Base-by-base conservation (phyloP, 176 grass and related monocot species). In the Tillandsia leiboldiana region DNA sequence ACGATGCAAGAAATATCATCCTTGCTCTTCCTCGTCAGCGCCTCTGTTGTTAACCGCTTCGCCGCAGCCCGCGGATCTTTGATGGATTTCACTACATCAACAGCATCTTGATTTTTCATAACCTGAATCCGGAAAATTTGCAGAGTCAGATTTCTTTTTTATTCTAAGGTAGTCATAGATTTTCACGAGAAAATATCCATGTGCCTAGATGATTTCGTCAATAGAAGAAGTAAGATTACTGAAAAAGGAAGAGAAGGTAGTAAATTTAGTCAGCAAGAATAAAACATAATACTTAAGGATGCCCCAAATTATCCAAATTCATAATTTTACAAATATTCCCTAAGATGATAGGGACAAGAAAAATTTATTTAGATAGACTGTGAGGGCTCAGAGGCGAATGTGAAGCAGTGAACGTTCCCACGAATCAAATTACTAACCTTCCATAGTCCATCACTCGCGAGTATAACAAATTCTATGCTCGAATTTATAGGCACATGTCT, bases 381-480 rank as follows among this genome's bases (percentile, higher is more conserved):
- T 9, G 58, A 23, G 79, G 63, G 33, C 33, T 42, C 33, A 7
- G 33, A 42, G 33, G 1, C 4, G 33, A 7, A 42, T 42, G 33
- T 7, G 7, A 33, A 33, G 3, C 29, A 33, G 29, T 33, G 3
- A 49, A 6, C 14, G 9, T 11, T 23, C 14, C 14, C 48, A 73
- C 18, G 2, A 66, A 51, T 64, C 26, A 2, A 63, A 70, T 51
- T 69, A 80, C 85, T 50, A 80, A 99, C 95, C 90, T 99, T 99
- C 95, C 95, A 99, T 69, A 99, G 72, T 70, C 95, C 95, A 82
- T 99, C 95, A 53, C 95, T 99, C 64, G 95, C 95, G 71, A 99
- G 90, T 77, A 99, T 94, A 77, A 93, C 82, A 47, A 99, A 99
- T 64, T 99, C 87, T 58, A 94, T 90, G 23, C 49, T 71, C n/a